Conservation (phyloP, 2,329 filamentous ascomycete genomes). For the Fusarium setosum region DNA sequence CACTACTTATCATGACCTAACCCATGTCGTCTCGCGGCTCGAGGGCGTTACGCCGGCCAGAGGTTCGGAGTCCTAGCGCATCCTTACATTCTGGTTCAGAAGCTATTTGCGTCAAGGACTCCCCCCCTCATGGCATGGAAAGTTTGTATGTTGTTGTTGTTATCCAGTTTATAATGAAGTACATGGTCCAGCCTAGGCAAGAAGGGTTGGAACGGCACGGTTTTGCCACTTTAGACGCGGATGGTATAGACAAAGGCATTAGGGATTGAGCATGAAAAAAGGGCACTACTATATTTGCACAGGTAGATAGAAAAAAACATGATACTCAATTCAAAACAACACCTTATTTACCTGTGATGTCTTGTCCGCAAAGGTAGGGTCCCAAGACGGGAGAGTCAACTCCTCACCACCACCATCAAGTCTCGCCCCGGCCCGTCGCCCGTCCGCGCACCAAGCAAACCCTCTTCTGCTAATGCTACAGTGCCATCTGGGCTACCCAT, state of each 20-base stretch:
- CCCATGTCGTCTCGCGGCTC: neutral
- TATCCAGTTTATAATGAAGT: conserved; percentile 16
- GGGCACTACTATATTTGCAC: conserved; percentile 8
- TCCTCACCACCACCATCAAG: too few species aligned
- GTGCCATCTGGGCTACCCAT: too few species aligned
- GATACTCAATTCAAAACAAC: too few species aligned
- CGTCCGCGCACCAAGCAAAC: conserved; percentile 9
- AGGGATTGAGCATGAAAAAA: neutral
- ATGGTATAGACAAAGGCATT: conserved; percentile 14
- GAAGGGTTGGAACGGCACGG: too few species aligned
- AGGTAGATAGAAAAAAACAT: too few species aligned
- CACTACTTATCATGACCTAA: neutral
- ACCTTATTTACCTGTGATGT: too few species aligned
- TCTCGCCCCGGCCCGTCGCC: conserved; percentile 22
- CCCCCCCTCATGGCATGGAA: neutral
- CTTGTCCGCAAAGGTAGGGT: too few species aligned
- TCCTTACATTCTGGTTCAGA: too few species aligned
- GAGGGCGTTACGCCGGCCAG: neutral
- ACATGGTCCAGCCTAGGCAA: too few species aligned
- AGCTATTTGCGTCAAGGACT: neutral
- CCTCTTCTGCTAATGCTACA: too few species aligned
- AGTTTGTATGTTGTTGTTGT: conserved; percentile 3
- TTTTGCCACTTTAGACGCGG: too few species aligned
- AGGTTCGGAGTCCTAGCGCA: conserved; percentile 4
- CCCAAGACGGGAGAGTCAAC: too few species aligned